Percentiles rank a stretch among this genome's conserved stretches.
Conservation (phyloP, 257 asterid species). For the Handroanthus guayacan region DNA sequence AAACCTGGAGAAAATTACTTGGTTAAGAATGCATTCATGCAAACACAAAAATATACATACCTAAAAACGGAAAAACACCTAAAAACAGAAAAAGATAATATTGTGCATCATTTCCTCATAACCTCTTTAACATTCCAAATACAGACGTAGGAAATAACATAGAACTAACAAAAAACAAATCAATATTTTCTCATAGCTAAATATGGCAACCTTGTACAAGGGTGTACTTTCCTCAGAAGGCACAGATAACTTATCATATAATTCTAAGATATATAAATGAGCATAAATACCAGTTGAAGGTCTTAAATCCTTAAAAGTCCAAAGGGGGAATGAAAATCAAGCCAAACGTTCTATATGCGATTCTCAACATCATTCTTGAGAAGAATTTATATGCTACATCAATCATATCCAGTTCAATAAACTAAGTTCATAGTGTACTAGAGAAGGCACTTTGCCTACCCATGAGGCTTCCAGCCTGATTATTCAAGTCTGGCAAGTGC, state of each 20-base stretch:
- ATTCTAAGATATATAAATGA: background rate
- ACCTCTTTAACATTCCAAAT: background rate
- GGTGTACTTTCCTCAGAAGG: background rate
- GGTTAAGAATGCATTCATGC: background rate
- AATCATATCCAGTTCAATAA: slow-evolving; percentile 15
- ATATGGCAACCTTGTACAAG: background rate
- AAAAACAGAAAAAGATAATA: too few relatives aligned
- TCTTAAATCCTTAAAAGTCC: background rate
- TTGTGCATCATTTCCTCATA: too few relatives aligned
- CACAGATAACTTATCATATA: background rate
- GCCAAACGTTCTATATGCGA: slow-evolving; percentile 32
- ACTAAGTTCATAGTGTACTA: slow-evolving; percentile 28
- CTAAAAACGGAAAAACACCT: background rate
- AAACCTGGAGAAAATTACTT: background rate
- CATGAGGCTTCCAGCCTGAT: slow-evolving; percentile 43
- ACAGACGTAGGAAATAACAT: background rate
- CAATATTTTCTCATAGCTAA: background rate
- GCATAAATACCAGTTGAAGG: too few relatives aligned
- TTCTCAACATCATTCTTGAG: slow-evolving; percentile 40
- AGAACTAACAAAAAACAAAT: background rate
- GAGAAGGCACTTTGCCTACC: slow-evolving; percentile 39
- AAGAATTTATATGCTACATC: slow-evolving; percentile 33
- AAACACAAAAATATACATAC: background rate
- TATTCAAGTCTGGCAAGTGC: slow-evolving; percentile 36
- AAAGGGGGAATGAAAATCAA: slow-evolving; percentile 5